These are phyloP conservation scores for Backusella tuberculispora DNA, from an alignment of 192 early-diverging fungal species.

Conservation along the genomic window DNA sequence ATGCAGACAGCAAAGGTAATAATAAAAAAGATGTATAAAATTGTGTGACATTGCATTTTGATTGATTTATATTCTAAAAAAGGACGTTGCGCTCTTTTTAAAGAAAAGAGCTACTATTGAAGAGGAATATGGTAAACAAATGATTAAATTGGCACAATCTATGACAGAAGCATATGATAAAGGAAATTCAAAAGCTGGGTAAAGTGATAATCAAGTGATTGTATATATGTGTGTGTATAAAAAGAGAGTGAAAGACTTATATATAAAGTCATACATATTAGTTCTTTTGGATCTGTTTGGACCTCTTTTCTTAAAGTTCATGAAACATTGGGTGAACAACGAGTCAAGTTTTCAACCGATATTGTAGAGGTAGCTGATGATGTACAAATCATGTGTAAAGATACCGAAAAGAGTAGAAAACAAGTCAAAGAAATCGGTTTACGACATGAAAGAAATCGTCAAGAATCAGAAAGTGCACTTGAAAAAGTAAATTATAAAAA, in stretches of 20 bases:
- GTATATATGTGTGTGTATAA: not conserved
- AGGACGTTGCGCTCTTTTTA: slow-evolving; percentile 80
- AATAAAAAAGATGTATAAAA: not conserved
- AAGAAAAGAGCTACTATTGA: slow-evolving; percentile 90
- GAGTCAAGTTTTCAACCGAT: slow-evolving; percentile 73
- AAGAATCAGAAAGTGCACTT: slow-evolving; percentile 75
- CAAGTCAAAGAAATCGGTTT: slow-evolving; percentile 83
- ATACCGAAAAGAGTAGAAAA: slow-evolving; percentile 79
- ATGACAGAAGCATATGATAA: slow-evolving; percentile 61
- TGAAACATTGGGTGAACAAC: slow-evolving; percentile 79
- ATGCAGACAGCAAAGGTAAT: slow-evolving; percentile 68
- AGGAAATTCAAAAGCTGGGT: slow-evolving; percentile 58
- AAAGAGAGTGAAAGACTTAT: not conserved
- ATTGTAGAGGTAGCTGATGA: slow-evolving; percentile 83
- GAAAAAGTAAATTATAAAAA: slow-evolving; percentile 76
- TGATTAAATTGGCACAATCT: slow-evolving; percentile 76
- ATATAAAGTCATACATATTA: slow-evolving; percentile 20
- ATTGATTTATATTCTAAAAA: slow-evolving; percentile 10
- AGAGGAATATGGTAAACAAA: slow-evolving; percentile 83
- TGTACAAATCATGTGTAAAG: slow-evolving; percentile 70
- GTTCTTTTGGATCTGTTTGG: slow-evolving; percentile 77
- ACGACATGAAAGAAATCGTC: slow-evolving; percentile 73
- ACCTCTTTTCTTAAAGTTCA: slow-evolving; percentile 76
- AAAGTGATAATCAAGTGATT: not conserved
- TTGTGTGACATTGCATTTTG: slow-evolving; percentile 19